Conservation (phyloP, 805 yeast species). For the Candida andamanensis region DNA sequence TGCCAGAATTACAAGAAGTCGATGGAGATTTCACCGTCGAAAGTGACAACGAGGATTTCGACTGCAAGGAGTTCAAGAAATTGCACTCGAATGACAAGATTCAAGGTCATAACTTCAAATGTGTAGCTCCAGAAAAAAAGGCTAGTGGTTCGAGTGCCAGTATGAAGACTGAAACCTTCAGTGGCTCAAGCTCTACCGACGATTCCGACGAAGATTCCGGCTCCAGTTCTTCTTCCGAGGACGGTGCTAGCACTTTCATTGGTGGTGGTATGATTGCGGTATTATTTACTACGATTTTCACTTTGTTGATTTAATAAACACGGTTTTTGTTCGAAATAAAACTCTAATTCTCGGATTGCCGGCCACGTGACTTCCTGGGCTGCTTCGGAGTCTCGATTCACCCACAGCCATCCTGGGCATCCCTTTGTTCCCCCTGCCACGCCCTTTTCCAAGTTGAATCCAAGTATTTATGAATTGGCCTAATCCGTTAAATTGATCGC, state of each 20-base stretch:
- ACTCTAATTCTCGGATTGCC: too few species aligned
- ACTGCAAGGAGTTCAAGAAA: constrained; percentile 30
- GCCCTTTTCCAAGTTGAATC: too few species aligned
- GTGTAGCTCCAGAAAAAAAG: constrained; percentile 29
- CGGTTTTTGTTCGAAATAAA: too few species aligned
- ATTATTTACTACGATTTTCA: constrained; percentile 22
- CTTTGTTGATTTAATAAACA: constrained; percentile 20
- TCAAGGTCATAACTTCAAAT: constrained; percentile 41
- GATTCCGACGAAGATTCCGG: constrained; percentile 15
- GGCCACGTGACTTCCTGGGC: too few species aligned
- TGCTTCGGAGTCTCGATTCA: too few species aligned
- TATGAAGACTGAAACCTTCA: constrained; percentile 15
- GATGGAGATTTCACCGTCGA: constrained; percentile 37
- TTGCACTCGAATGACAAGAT: constrained; percentile 28
- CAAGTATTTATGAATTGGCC: constrained; percentile 2
- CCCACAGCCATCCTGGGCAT: too few species aligned
- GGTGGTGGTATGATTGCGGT: constrained; percentile 17
- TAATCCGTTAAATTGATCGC: constrained; percentile 4
- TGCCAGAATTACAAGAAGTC: constrained; percentile 32
- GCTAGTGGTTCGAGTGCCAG: constrained; percentile 13
- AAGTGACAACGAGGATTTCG: constrained; percentile 33
- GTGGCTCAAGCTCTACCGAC: constrained; percentile 15
- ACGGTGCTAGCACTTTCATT: constrained; percentile 16
- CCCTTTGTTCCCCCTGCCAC: too few species aligned
- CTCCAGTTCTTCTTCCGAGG: constrained; percentile 16